Percentiles rank a stretch among this genome's conserved stretches.
Evolutionary conservation across 352 stramenopile species (phyloP).

Genomic region (Phytopythium vexans): DNA sequence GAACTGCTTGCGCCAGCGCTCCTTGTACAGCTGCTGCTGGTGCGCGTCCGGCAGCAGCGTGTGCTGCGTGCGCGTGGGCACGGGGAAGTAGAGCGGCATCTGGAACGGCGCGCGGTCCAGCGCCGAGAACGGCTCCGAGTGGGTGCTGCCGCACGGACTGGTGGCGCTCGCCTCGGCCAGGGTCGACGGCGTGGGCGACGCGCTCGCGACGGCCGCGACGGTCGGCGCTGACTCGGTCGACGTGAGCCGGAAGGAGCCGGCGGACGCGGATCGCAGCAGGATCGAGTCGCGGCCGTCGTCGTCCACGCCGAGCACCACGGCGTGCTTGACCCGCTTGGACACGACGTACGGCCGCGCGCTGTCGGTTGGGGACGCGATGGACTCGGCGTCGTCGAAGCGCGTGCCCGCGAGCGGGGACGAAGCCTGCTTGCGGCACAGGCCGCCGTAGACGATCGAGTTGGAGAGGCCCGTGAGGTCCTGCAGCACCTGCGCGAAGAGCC

Average conservation of each 20-base stretch:
- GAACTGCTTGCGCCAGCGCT: conserved; percentile 7
- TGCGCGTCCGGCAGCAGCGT: conserved; percentile 1
- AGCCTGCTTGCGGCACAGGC: conserved; percentile 36
- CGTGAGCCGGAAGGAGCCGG: conserved; percentile 5
- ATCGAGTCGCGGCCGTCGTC: conserved; percentile 5
- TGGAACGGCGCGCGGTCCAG: not conserved
- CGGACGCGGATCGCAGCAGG: conserved; percentile 5
- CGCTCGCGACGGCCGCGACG: not conserved
- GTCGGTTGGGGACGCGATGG: conserved; percentile 41
- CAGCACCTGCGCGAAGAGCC: conserved; percentile 51
- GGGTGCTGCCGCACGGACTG: not conserved
- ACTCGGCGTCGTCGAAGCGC: conserved; percentile 33
- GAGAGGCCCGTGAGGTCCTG: conserved; percentile 69
- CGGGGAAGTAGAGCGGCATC: conserved; percentile 3
- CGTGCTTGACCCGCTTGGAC: conserved; percentile 24
- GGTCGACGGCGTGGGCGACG: not conserved
- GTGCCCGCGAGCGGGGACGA: conserved; percentile 4
- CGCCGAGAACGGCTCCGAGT: not conserved
- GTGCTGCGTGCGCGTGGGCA: not conserved
- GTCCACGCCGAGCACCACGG: not conserved
- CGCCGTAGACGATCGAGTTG: conserved; percentile 71
- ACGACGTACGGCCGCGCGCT: conserved; percentile 18
- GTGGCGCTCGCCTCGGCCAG: not conserved
- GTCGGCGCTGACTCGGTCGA: not conserved
- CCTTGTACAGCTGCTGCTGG: conserved; percentile 7